phyloP scores from a whole-genome alignment of 805 yeast genomes.

The Starmerella stellata region DNA sequence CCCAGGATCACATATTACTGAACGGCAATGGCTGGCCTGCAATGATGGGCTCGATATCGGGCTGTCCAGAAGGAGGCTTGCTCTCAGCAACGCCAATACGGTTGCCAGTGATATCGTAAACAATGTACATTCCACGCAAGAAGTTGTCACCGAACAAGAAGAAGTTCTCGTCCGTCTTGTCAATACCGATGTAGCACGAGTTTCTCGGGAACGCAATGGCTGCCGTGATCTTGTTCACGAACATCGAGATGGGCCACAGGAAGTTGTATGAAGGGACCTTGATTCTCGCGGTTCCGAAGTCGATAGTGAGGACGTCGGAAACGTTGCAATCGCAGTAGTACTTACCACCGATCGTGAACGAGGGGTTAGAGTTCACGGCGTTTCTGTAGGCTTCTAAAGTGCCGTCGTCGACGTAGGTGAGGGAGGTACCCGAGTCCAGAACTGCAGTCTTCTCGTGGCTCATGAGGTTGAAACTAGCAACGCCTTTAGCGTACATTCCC shows the following conservation, averaged over 20 bases:
- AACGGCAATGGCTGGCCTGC: conserved; percentile 17
- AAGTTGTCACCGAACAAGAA: conserved; percentile 45
- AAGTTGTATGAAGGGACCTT: conserved; percentile 22
- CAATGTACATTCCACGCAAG: conserved; percentile 42
- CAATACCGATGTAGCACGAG: conserved; percentile 24
- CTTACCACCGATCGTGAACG: conserved; percentile 22
- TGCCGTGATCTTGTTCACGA: conserved; percentile 20
- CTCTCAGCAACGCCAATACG: conserved; percentile 39
- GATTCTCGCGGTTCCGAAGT: conserved; percentile 20
- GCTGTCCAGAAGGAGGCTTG: conserved; percentile 13
- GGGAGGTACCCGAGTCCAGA: conserved; percentile 40
- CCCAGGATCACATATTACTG: background rate
- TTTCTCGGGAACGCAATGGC: conserved; percentile 22
- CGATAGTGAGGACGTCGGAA: conserved; percentile 18
- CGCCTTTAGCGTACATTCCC: conserved; percentile 16
- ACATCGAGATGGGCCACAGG: conserved; percentile 23
- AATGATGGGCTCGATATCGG: conserved; percentile 17
- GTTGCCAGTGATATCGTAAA: conserved; percentile 40
- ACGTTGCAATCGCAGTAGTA: conserved; percentile 26
- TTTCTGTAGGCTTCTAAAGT: conserved; percentile 22
- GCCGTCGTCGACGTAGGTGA: conserved; percentile 30
- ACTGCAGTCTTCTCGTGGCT: conserved; percentile 24
- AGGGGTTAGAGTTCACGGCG: conserved; percentile 26
- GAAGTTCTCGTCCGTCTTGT: conserved; percentile 20
- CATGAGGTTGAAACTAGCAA: conserved; percentile 17